These are phyloP conservation scores for Neospora caninum DNA, from an alignment of 169 alveolate genomes.

Conservation along the genomic window DNA sequence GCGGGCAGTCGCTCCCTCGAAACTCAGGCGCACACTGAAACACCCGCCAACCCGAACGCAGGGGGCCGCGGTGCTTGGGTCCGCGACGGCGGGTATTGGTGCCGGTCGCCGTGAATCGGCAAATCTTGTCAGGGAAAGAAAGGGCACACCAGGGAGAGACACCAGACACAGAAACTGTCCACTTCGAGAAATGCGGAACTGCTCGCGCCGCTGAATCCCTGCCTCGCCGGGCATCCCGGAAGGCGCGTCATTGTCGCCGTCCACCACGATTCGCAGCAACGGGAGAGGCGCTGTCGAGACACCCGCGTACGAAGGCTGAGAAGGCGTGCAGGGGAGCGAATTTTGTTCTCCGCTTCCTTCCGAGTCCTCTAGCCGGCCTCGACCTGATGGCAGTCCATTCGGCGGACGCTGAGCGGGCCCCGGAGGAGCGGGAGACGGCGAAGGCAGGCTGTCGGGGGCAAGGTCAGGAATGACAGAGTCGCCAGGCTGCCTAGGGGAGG, in stretches of 20 bases:
- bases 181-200: background rate
- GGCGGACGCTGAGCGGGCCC: background rate
- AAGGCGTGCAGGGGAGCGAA: background rate
- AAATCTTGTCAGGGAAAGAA: background rate
- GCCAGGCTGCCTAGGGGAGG: too few species aligned
- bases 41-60: background rate
- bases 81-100: background rate
- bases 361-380: background rate
- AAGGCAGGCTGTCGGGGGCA: background rate
- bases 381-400: background rate
- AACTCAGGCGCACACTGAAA: background rate
- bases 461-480: background rate
- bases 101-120: background rate
- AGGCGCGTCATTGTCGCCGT: constrained; percentile 15
- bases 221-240: background rate
- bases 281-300: background rate
- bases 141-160: constrained; percentile 24
- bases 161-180: constrained; percentile 4
- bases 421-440: background rate
- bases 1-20: background rate
- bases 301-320: too few species aligned
- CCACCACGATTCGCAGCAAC: background rate
- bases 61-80: background rate
- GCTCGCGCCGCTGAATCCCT: background rate
- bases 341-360: background rate